phyloP scores from a whole-genome alignment of 2,329 filamentous ascomycete species.

The Scytalidium sp. region DNA sequence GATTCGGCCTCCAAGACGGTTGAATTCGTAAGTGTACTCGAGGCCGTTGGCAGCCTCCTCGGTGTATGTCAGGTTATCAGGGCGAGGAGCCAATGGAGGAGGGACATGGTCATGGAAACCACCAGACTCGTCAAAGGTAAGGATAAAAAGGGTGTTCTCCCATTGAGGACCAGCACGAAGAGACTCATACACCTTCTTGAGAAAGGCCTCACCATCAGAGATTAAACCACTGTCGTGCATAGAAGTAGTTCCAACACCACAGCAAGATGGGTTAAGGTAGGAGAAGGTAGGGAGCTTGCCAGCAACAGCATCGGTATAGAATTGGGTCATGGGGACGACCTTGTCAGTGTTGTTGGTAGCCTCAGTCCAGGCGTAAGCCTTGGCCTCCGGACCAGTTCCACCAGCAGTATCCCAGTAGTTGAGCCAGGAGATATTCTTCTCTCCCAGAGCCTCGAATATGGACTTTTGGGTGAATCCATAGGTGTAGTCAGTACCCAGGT shows the following conservation, averaged over 20 bases:
- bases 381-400: slow-evolving; percentile 23
- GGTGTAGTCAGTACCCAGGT: slow-evolving; percentile 20
- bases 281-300: slow-evolving; percentile 31
- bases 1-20: slow-evolving; percentile 39
- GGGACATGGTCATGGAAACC: slow-evolving; percentile 35
- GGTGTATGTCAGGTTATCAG: slow-evolving; percentile 32
- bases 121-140: slow-evolving; percentile 34
- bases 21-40: slow-evolving; percentile 35
- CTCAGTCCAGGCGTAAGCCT: slow-evolving; percentile 32
- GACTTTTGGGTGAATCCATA: slow-evolving; percentile 22
- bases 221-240: slow-evolving; percentile 33
- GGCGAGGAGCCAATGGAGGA: slow-evolving; percentile 29
- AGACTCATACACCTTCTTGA: slow-evolving; percentile 34
- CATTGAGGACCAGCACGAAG: slow-evolving; percentile 32
- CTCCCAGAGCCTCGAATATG: slow-evolving; percentile 37
- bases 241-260: slow-evolving; percentile 30
- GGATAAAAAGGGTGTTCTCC: slow-evolving; percentile 31
- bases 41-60: slow-evolving; percentile 32
- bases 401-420: slow-evolving; percentile 33
- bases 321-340: slow-evolving; percentile 27
- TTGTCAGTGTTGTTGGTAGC: slow-evolving; percentile 23
- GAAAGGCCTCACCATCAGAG: slow-evolving; percentile 32
- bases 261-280: slow-evolving; percentile 37
- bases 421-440: slow-evolving; percentile 31
- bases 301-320: slow-evolving; percentile 30